These are phyloP conservation scores for Globisporangium heterothallicum DNA, from an alignment of 352 stramenopile species.

Conservation along the genomic window DNA sequence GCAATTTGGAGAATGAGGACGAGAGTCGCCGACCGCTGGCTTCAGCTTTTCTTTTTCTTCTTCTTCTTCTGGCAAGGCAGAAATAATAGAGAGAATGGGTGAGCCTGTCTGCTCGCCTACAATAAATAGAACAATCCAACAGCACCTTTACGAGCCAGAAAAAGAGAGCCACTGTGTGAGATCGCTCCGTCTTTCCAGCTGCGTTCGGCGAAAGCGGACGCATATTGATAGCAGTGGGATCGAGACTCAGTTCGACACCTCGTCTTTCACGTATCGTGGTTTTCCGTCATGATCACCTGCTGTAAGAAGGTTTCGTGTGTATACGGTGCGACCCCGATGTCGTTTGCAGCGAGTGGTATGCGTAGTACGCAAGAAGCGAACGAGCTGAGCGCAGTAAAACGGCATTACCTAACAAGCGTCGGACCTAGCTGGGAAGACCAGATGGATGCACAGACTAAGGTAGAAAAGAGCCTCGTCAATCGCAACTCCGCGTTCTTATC, in stretches of 20 bases:
- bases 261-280: not conserved
- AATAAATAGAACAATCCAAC: not conserved
- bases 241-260: not conserved
- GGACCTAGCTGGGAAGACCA: constrained; percentile 4
- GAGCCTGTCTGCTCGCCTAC: too few species aligned
- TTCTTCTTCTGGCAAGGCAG: constrained; percentile 1
- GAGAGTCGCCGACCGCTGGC: not conserved
- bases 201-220: constrained; percentile 10
- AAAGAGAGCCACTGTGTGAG: not conserved
- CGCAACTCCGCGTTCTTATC: too few species aligned
- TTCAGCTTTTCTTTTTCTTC: constrained; percentile 5
- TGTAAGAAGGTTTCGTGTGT: not conserved
- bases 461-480: constrained; percentile 6
- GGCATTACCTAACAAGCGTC: constrained; percentile 5
- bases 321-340: not conserved
- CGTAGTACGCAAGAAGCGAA: too few species aligned
- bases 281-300: not conserved
- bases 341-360: not conserved
- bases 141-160: constrained; percentile 7
- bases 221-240: constrained; percentile 13
- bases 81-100: not conserved
- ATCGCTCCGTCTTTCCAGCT: constrained; percentile 11
- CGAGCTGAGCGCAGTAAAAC: too few species aligned
- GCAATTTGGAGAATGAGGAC: constrained; percentile 40
- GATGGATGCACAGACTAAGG: constrained; percentile 1